Conservation (phyloP, 169 alveolate genomes). For the Theileria orientalis region DNA sequence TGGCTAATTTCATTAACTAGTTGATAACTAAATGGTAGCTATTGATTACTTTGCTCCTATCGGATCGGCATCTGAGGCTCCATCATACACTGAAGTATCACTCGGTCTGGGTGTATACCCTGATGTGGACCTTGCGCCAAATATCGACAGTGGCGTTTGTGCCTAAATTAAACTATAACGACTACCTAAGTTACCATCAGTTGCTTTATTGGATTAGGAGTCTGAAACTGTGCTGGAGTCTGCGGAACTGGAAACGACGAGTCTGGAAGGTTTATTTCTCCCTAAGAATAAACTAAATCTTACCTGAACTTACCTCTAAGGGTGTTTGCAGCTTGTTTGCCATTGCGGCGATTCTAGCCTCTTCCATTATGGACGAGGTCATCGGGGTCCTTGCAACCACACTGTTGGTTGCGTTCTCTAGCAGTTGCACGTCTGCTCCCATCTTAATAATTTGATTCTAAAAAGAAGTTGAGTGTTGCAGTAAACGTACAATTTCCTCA, state of each 20-base stretch:
- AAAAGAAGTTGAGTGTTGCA: neutral
- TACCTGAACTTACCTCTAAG: constrained; percentile 21
- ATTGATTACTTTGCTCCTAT: constrained; percentile 45
- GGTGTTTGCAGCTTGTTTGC: constrained; percentile 65
- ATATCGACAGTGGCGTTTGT: constrained; percentile 52
- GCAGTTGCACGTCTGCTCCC: constrained; percentile 64
- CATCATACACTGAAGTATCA: constrained; percentile 35
- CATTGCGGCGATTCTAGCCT: constrained; percentile 68
- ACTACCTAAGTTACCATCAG: constrained; percentile 18
- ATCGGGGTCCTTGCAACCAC: constrained; percentile 64
- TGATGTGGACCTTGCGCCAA: constrained; percentile 34
- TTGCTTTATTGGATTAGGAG: constrained; percentile 54
- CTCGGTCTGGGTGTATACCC: constrained; percentile 35
- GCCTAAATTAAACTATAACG: neutral
- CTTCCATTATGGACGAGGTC: constrained; percentile 64
- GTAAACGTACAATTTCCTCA: constrained; percentile 50
- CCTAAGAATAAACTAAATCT: constrained; percentile 5
- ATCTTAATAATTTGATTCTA: constrained; percentile 56
- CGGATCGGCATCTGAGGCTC: constrained; percentile 50
- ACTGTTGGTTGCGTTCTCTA: constrained; percentile 52
- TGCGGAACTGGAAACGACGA: constrained; percentile 47
- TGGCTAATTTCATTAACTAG: too few species aligned
- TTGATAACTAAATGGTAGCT: neutral
- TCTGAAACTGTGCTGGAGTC: constrained; percentile 27
- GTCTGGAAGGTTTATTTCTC: constrained; percentile 47